Evolutionary conservation across 2,329 filamentous ascomycete species (phyloP).

Genomic region (Colletotrichum scovillei): DNA sequence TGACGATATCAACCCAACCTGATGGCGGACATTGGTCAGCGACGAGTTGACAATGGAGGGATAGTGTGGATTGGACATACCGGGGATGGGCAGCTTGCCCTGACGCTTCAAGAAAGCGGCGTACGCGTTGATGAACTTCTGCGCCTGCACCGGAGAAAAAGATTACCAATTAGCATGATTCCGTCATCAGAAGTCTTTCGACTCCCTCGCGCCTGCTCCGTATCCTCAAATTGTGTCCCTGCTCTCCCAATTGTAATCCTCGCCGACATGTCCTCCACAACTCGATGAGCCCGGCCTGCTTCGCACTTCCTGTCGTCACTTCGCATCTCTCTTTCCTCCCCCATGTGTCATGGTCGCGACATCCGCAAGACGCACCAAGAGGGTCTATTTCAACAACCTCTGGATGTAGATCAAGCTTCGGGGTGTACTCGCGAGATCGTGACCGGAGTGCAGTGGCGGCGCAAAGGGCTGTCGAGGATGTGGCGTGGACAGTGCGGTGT

Average conservation of each 20-base stretch:
- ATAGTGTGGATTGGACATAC: constrained; percentile 61
- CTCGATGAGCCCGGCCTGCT: constrained; percentile 23
- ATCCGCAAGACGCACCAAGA: constrained; percentile 11
- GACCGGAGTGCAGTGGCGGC: neutral
- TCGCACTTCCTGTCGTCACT: constrained; percentile 34
- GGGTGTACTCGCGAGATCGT: neutral
- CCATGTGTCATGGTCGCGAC: constrained; percentile 2
- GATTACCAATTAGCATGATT: constrained; percentile 74
- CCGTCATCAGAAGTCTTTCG: constrained; percentile 80
- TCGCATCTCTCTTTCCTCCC: neutral
- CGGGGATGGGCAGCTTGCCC: constrained; percentile 91
- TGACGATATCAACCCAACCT: constrained; percentile 99
- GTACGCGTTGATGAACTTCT: constrained; percentile 90
- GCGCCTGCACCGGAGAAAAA: constrained; percentile 69
- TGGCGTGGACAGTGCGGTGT: constrained; percentile 10
- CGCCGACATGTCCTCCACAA: constrained; percentile 18
- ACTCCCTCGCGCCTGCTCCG: constrained; percentile 79
- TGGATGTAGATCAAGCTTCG: constrained; percentile 6
- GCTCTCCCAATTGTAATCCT: neutral
- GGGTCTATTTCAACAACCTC: constrained; percentile 39
- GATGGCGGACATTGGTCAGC: constrained; percentile 31
- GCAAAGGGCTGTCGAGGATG: neutral
- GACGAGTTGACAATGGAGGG: constrained; percentile 18
- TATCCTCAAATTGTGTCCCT: constrained; percentile 34
- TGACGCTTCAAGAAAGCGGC: constrained; percentile 92